Percentiles rank a stretch among this genome's conserved stretches.
Evolutionary conservation across 2,329 filamentous ascomycete species (phyloP).

Genomic region (Ceratocystiopsis sp.): DNA sequence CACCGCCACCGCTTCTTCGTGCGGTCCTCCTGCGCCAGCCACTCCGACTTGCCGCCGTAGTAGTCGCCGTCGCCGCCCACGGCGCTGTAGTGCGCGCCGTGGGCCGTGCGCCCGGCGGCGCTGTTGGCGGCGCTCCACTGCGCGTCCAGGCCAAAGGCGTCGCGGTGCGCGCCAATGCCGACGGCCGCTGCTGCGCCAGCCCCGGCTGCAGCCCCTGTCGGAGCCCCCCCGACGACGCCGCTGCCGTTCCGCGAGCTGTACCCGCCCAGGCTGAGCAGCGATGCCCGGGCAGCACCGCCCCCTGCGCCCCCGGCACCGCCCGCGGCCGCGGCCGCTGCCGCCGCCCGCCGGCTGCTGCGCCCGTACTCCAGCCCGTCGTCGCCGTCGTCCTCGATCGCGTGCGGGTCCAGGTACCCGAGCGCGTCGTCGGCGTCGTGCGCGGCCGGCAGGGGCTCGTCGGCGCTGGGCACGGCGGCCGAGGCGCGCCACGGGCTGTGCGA

Average conservation of each 20-base stretch:
- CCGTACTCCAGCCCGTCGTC: slow-evolving; percentile 60
- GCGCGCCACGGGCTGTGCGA: slow-evolving; percentile 25
- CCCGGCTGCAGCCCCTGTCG: slow-evolving; percentile 9
- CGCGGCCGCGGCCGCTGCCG: slow-evolving; percentile 7
- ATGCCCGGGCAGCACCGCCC: too few species aligned
- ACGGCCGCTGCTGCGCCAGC: slow-evolving; percentile 10
- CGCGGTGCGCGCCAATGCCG: slow-evolving; percentile 12
- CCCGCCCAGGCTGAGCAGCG: too few species aligned
- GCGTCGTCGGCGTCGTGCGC: slow-evolving; percentile 37
- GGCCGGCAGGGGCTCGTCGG: slow-evolving; percentile 49
- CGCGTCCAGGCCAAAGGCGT: background rate
- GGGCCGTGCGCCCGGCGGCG: background rate
- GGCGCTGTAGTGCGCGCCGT: slow-evolving; percentile 33
- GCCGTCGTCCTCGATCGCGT: slow-evolving; percentile 70
- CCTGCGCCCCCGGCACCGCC: slow-evolving; percentile 12
- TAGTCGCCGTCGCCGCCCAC: slow-evolving; percentile 20
- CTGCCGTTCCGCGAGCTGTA: too few species aligned
- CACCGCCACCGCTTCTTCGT: slow-evolving; percentile 52
- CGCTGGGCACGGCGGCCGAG: slow-evolving; percentile 18
- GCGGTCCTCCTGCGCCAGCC: slow-evolving; percentile 40
- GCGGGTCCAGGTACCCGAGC: slow-evolving; percentile 52
- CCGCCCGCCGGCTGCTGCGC: slow-evolving; percentile 18
- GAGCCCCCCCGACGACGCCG: too few species aligned
- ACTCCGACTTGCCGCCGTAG: slow-evolving; percentile 38
- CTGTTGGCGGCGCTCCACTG: too few species aligned